These are phyloP conservation scores for Torulaspora gathmanii DNA, from an alignment of 805 yeast genomes.

Conservation along the genomic window DNA sequence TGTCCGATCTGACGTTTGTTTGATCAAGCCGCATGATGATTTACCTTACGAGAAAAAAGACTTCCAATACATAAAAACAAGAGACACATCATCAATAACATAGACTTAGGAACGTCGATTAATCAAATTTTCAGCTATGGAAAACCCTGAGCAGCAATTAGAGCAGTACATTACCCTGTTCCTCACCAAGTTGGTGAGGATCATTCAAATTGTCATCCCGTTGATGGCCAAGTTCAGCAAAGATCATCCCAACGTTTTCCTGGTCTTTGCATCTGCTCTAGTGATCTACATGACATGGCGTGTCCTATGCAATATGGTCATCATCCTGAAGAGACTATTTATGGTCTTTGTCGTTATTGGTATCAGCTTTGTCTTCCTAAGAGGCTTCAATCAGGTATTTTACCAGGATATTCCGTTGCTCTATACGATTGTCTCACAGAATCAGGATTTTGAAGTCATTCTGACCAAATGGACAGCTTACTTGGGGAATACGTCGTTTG, in stretches of 20 bases:
- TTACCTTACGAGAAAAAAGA: no score
- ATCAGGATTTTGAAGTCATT: constrained; percentile 10
- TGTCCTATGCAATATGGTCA: constrained; percentile 31
- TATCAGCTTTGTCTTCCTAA: constrained; percentile 29
- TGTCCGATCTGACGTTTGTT: neutral
- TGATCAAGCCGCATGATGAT: no score
- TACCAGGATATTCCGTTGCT: constrained; percentile 22
- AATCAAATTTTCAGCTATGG: constrained; percentile 1
- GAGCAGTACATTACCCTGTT: constrained; percentile 9
- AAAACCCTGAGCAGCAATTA: constrained; percentile 12
- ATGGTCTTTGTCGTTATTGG: constrained; percentile 19
- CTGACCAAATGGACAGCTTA: constrained; percentile 13
- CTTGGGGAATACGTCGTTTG: constrained; percentile 8
- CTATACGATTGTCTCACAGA: constrained; percentile 7
- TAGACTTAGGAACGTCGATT: neutral
- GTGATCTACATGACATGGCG: constrained; percentile 28
- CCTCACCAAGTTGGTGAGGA: constrained; percentile 13
- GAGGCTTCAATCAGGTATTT: constrained; percentile 32
- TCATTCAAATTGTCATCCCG: constrained; percentile 22
- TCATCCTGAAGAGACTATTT: constrained; percentile 26
- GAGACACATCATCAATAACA: neutral
- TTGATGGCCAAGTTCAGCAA: constrained; percentile 23
- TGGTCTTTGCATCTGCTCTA: constrained; percentile 17
- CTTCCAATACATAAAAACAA: constrained; percentile 7
- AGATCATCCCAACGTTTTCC: constrained; percentile 33